Evolutionary conservation across 2,329 filamentous ascomycete species (phyloP), one percentile per base, ranked within the genome.

Genomic region (Parafenestella ontariensis): DNA sequence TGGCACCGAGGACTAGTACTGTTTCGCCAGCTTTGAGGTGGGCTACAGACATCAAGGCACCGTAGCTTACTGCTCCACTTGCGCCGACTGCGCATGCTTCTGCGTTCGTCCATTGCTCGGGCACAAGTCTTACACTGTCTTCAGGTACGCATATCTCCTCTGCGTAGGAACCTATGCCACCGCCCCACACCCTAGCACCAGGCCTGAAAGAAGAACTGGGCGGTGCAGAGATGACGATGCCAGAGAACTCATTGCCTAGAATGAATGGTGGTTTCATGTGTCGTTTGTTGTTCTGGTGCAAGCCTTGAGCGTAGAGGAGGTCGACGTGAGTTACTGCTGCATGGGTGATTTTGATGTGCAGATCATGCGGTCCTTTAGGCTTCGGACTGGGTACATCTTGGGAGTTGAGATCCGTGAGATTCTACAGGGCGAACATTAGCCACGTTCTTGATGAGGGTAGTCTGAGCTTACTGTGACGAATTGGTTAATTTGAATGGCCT

Each of bases 251-350:
- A n/a, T 83, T 82, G 11, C 85, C 85, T 0, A 87, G 78, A 1
- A 78, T 80, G 71, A 88, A 87, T 0, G 85, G 85, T 1, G 84
- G 85, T 28, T 75, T 76, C 33, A 85, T 79, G 49, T 84, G 79
- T n/a, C 77, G 78, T 26, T 75, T 77, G 65, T 86, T 87, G 66
- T 87, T 87, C 63, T 87, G 85, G 62, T 87, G 85, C 58, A 81
- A 79, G 7, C 85, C 85, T 64, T 67, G 68, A 2, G 82, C 82
- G 65, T 87, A 87, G 42, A 87, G 78, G 8, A 85, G 79, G 63
- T 87, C 85, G 43, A 86, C 84, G 64, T 85, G 86, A 49, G 86
- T 87, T 20, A 86, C 76, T 3, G 83, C 83, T 49, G 82, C 81
- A 53, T 85, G 83, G 1, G 81, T 81, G 46, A 87, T 79, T 49